Conservation (phyloP, 2,329 filamentous ascomycete genomes). For the Cladosporium velox region DNA sequence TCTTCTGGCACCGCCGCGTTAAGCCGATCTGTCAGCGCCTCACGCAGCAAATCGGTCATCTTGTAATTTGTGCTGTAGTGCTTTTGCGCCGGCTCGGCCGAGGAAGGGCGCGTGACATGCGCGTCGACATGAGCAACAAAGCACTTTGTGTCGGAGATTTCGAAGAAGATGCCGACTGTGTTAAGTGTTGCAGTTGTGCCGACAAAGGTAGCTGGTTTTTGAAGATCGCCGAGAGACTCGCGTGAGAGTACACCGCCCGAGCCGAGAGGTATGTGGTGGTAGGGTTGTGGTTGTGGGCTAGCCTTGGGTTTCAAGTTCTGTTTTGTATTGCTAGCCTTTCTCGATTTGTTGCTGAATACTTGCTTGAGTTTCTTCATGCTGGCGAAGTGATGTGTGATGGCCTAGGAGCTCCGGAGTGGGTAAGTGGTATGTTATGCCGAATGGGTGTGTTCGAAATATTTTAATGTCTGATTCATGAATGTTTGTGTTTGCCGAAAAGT, state of each 20-base stretch:
- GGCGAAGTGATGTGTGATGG: background rate
- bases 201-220: background rate
- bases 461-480: background rate
- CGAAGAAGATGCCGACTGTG: conserved; percentile 21
- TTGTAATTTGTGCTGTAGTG: conserved; percentile 7
- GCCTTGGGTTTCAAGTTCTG: background rate
- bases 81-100: background rate
- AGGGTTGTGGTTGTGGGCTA: background rate
- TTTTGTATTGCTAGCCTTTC: background rate
- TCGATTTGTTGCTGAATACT: background rate
- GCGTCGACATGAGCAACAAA: conserved; percentile 22
- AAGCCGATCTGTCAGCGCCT: background rate
- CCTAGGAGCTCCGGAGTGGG: background rate
- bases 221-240: background rate
- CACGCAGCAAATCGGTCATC: background rate
- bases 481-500: background rate
- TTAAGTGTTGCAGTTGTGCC: conserved; percentile 14
- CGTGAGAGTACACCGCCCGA: background rate
- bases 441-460: background rate
- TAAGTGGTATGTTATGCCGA: background rate
- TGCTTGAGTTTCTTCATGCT: conserved; percentile 4
- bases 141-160: conserved; percentile 13
- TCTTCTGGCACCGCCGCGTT: background rate
- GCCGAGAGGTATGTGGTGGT: conserved; percentile 14
- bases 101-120: background rate